Evolutionary conservation across 495 filamentous ascomycete genomes (phyloP), one percentile per base, ranked within the genome.

Genomic region (Aspergillus sclerotiicarbonarius): DNA sequence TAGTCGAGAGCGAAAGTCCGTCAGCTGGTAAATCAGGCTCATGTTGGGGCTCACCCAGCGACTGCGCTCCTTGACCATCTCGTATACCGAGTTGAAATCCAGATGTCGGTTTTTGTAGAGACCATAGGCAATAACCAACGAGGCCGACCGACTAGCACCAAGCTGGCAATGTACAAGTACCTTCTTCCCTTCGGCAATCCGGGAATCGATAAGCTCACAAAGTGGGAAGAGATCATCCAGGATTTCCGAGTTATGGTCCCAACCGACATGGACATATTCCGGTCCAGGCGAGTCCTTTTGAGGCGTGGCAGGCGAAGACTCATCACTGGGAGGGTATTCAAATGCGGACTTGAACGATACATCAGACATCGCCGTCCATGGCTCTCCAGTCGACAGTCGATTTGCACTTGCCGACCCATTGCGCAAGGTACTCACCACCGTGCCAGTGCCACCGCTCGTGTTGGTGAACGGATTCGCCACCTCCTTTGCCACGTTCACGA

Each of bases 201-300:
- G 83, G 33, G 87, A 83, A 54, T 96, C 91, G 56, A 98, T 93
- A 10, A 87, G 77, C 62, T 96, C 87, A 66, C 94, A 96, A n/a
- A 98, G 77, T 41, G 76, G 77, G 67, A 88, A 85, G 30, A 98
- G 73, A 67, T 98, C 94, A 20, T 88, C 85, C 15, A 92, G 84
- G 58, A 98, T 96, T 59, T 96, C 91, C 0, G 93, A 96, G 65
- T 98, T 97, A 72, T 98, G 94, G 61, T 98, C 95, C 94, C 94
- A 98, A 3, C 84, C 87, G 47, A 98, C 88, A 67, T 98, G 94
- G 51, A 98, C 86, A 67, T 98, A 98, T 69, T 98, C 94, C 2
- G 94, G 94, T 21, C 84, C 73, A 15, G 77, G 72, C 25, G 70
- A 57, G 13, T 67, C 61, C 25, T 64, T 65, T 18, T 63, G 68